Evolutionary conservation across 192 early-diverging fungal species (phyloP).

Genomic region (Gorgonomyces haynaldii): DNA sequence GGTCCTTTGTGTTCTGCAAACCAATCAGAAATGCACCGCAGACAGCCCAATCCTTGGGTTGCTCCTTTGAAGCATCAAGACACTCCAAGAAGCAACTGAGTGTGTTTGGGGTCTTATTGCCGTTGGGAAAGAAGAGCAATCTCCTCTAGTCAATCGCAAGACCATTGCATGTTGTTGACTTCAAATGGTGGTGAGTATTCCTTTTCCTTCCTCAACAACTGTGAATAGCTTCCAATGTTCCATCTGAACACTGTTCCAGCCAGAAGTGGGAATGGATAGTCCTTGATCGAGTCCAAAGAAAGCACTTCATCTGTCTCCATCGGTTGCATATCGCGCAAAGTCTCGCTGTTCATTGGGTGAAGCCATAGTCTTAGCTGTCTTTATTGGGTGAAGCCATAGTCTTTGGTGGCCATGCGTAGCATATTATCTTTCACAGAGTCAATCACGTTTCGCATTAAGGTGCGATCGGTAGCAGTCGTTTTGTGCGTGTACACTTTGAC

Average conservation of each 20-base stretch:
- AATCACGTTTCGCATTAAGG: background rate
- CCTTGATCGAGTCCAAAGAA: background rate
- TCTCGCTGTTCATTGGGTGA: background rate
- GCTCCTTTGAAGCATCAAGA: constrained; percentile 59
- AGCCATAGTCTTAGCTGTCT: background rate
- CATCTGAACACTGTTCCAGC: constrained; percentile 19
- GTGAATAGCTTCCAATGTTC: constrained; percentile 18
- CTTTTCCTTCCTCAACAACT: constrained; percentile 15
- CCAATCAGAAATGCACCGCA: background rate
- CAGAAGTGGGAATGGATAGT: background rate
- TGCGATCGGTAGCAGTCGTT: background rate
- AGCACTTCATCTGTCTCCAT: background rate
- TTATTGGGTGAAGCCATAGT: background rate
- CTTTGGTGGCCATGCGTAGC: background rate
- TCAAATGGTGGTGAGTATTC: constrained; percentile 26
- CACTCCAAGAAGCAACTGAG: constrained; percentile 82
- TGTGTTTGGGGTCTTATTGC: constrained; percentile 59
- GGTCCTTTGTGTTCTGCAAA: background rate
- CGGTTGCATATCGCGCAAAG: background rate
- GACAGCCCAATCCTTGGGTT: constrained; percentile 12
- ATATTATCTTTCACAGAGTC: background rate
- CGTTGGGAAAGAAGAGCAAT: constrained; percentile 78
- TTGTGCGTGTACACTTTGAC: background rate
- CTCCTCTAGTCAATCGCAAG: constrained; percentile 39
- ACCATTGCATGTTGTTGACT: constrained; percentile 26